Evolutionary conservation across 441 rosid species (phyloP).

Genomic region (Corymbia calophylla): DNA sequence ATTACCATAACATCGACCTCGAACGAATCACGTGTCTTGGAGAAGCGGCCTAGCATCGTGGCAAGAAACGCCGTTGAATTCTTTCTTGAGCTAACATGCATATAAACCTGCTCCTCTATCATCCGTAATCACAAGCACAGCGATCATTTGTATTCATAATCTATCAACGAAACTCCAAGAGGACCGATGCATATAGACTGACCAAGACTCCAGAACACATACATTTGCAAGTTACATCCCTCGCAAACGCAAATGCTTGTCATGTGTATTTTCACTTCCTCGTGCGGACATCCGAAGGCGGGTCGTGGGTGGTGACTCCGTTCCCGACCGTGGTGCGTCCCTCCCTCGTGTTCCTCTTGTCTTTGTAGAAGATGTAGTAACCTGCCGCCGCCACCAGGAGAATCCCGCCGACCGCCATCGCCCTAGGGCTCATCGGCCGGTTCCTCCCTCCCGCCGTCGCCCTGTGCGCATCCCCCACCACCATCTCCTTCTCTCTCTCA

Average conservation of each 20-base stretch:
- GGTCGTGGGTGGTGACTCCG: background rate
- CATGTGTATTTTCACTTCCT: background rate
- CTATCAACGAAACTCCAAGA: background rate
- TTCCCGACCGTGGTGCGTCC: background rate
- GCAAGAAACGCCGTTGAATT: background rate
- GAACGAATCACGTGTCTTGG: fast-evolving
- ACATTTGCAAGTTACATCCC: background rate
- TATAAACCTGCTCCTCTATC: background rate
- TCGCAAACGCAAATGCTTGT: background rate
- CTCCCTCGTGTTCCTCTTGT: background rate
- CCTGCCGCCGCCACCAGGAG: background rate
- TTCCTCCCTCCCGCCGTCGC: background rate
- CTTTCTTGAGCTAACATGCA: background rate
- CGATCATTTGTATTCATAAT: background rate
- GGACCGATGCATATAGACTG: background rate
- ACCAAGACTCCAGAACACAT: background rate
- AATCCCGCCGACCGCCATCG: background rate
- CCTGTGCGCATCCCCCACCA: background rate
- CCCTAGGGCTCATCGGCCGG: background rate
- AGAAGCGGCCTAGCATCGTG: background rate
- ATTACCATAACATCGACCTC: background rate
- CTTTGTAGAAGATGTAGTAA: background rate
- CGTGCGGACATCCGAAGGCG: background rate
- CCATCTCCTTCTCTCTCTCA: background rate
- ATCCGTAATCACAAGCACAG: background rate